phyloP scores from a whole-genome alignment of 164 flowering plant genomes.

The Magnolia sinica region DNA sequence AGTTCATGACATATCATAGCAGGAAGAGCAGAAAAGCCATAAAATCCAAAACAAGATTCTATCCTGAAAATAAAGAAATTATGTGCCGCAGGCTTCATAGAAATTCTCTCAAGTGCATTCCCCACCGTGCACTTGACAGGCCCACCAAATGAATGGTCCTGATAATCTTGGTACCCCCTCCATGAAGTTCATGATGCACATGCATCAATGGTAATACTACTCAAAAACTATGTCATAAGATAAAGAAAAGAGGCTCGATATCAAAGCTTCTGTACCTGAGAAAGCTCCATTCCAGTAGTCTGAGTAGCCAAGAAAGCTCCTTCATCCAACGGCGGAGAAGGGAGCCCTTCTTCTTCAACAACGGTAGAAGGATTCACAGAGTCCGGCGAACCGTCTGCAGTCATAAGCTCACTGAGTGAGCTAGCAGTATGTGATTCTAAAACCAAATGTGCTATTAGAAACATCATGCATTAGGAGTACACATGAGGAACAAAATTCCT shows the following conservation, averaged over 20 bases:
- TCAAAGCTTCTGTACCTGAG: slow-evolving; percentile 40
- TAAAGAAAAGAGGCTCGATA: too few relatives aligned
- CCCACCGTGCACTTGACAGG: not conserved
- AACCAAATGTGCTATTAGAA: not conserved
- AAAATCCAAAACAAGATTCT: not conserved
- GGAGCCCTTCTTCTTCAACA: slow-evolving; percentile 74
- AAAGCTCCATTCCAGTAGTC: slow-evolving; percentile 58
- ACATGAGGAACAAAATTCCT: not conserved
- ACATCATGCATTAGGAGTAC: not conserved
- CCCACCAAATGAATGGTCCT: not conserved
- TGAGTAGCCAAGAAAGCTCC: slow-evolving; percentile 59
- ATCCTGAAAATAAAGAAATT: not conserved
- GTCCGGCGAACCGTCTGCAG: slow-evolving; percentile 64
- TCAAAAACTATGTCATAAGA: not conserved
- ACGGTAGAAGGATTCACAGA: slow-evolving; percentile 73
- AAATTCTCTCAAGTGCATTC: not conserved
- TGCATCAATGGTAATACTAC: not conserved
- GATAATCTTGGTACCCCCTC: not conserved
- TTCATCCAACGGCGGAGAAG: slow-evolving; percentile 91
- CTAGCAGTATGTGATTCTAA: not conserved
- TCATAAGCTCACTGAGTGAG: not conserved
- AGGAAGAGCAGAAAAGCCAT: not conserved
- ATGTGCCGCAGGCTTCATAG: not conserved
- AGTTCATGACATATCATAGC: not conserved
- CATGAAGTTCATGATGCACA: not conserved